phyloP scores from a whole-genome alignment of 2,329 filamentous ascomycete species.

The Parafenestella ontariensis region DNA sequence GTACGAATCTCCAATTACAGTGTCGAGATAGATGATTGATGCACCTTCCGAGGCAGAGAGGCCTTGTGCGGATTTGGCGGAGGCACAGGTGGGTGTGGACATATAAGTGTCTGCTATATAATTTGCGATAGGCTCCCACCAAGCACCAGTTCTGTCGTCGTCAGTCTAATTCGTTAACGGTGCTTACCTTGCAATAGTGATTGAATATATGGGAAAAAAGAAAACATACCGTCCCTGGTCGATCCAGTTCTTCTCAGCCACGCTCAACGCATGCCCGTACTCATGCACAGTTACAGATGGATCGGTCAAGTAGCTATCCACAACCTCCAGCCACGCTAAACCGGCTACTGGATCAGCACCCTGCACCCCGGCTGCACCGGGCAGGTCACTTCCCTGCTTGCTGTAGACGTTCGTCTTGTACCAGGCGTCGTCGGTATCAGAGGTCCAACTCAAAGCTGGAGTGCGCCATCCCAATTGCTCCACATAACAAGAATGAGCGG shows the following conservation, averaged over 20 bases:
- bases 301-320: conserved; percentile 47
- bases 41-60: conserved; percentile 40
- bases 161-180: conserved; percentile 17
- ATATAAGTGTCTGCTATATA: conserved; percentile 59
- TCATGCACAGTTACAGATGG: conserved; percentile 57
- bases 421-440: conserved; percentile 27
- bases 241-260: conserved; percentile 45
- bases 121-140: conserved; percentile 61
- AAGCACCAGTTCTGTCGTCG: conserved; percentile 51
- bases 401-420: conserved; percentile 58
- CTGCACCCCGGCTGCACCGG: conserved; percentile 54
- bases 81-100: conserved; percentile 52
- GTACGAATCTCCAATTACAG: conserved; percentile 56
- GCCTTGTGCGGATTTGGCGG: conserved; percentile 46
- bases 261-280: conserved; percentile 58
- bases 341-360: conserved; percentile 51
- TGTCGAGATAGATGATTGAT: conserved; percentile 53
- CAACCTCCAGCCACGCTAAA: conserved; percentile 55
- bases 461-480: conserved; percentile 26
- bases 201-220: too few species aligned
- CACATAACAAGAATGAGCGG: conserved; percentile 45
- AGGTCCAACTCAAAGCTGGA: conserved; percentile 29
- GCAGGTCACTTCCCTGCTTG: conserved; percentile 37
- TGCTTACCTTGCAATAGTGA: not conserved
- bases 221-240: conserved; percentile 41